Percentiles rank a stretch among this genome's conserved stretches.
Evolutionary conservation across 2,329 filamentous ascomycete species (phyloP).

Genomic region (Calcarisporium arbuscula): DNA sequence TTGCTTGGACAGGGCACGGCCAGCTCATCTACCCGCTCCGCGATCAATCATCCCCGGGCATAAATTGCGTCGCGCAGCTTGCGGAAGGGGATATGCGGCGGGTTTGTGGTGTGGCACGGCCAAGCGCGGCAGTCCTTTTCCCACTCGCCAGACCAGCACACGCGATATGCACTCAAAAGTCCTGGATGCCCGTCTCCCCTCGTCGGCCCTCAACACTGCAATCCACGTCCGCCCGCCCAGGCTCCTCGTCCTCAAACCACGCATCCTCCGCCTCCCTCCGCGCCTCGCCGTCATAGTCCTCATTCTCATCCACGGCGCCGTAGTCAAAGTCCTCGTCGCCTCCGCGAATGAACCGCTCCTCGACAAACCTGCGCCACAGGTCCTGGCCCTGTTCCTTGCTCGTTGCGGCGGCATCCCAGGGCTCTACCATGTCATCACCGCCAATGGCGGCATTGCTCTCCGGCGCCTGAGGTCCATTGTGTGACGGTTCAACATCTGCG

Average conservation of each 20-base stretch:
- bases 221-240: slow-evolving; percentile 49
- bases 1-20: no score
- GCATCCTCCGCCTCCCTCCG: slow-evolving; percentile 61
- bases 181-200: slow-evolving; percentile 67
- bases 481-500: no score
- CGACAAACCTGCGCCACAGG: slow-evolving; percentile 68
- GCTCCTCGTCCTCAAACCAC: slow-evolving; percentile 77
- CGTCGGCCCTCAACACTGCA: slow-evolving; percentile 21
- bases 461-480: background rate
- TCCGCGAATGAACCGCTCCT: slow-evolving; percentile 67
- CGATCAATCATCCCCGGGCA: no score
- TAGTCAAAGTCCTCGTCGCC: slow-evolving; percentile 78
- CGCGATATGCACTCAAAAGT: slow-evolving; percentile 59
- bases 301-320: slow-evolving; percentile 59
- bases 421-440: slow-evolving; percentile 6
- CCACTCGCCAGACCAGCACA: no score
- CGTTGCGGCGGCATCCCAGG: slow-evolving; percentile 22
- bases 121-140: no score
- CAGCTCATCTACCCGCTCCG: no score
- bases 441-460: slow-evolving; percentile 3
- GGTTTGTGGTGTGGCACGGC: no score
- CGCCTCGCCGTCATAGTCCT: slow-evolving; percentile 60
- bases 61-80: no score
- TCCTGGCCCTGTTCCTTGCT: slow-evolving; percentile 58
- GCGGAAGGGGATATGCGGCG: no score